phyloP scores from a whole-genome alignment of 2,329 filamentous ascomycete genomes.

The Cladosporium cucumerinum region DNA sequence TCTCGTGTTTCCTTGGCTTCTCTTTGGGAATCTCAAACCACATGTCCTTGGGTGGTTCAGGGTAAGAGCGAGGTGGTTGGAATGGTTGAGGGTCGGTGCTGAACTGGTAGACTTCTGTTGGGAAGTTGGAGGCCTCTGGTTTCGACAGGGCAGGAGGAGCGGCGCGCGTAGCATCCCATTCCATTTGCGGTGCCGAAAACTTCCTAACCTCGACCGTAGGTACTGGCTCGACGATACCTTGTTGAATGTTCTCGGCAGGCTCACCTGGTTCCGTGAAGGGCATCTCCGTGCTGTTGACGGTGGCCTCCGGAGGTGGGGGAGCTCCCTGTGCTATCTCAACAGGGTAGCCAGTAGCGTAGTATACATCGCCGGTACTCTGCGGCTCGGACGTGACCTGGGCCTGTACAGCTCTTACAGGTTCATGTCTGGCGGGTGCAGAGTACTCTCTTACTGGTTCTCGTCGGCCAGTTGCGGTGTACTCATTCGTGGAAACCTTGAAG shows the following conservation, averaged over 20 bases:
- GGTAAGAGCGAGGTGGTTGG: constrained; percentile 71
- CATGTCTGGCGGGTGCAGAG: constrained; percentile 17
- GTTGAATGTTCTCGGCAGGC: constrained; percentile 42
- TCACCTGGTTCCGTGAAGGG: constrained; percentile 44
- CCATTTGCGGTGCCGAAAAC: constrained; percentile 56
- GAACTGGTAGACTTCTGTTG: constrained; percentile 76
- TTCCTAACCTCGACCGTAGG: constrained; percentile 47
- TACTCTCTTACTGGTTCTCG: constrained; percentile 19
- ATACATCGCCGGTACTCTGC: constrained; percentile 2
- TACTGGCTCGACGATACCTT: constrained; percentile 42
- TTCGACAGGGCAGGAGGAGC: constrained; percentile 62
- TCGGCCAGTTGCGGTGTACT: constrained; percentile 19
- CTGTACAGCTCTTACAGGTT: constrained; percentile 18
- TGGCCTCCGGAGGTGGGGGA: constrained; percentile 30
- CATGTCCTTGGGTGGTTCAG: constrained; percentile 82
- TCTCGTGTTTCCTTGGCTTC: constrained; percentile 55
- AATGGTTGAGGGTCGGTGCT: constrained; percentile 73
- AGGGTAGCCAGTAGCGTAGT: constrained; percentile 29
- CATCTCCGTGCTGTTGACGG: constrained; percentile 38
- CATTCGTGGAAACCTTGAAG: constrained; percentile 52
- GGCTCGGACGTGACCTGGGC: constrained; percentile 5
- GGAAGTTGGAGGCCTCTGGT: constrained; percentile 84
- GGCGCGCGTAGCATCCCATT: constrained; percentile 63
- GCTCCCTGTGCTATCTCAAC: constrained; percentile 22
- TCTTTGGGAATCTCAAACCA: constrained; percentile 74